Conservation (phyloP, 495 filamentous ascomycete species). For the Barbatosphaeria neglecta region DNA sequence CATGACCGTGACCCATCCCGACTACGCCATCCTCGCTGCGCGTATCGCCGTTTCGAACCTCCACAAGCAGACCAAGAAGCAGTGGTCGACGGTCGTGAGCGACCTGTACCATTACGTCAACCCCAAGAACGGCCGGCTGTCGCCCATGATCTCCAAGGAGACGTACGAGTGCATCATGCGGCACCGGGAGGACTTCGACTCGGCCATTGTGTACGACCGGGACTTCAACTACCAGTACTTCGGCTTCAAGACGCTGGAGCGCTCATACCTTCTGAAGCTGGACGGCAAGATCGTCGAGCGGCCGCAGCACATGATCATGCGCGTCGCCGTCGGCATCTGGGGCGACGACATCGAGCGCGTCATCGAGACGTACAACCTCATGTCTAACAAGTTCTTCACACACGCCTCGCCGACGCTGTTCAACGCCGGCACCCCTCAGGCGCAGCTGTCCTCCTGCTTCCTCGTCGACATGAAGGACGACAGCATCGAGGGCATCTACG, state of each 20-base stretch:
- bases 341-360: conserved; percentile 87
- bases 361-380: conserved; percentile 93
- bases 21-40: conserved; percentile 97
- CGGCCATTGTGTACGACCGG: conserved; percentile 95
- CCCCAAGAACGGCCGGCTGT: conserved; percentile 72
- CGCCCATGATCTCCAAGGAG: conserved; percentile 86
- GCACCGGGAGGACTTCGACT: conserved; percentile 92
- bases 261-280: conserved; percentile 88
- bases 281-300: conserved; percentile 90
- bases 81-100: conserved; percentile 85
- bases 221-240: conserved; percentile 99
- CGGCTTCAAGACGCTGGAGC: conserved; percentile 97
- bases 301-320: conserved; percentile 99
- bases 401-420: conserved; percentile 96
- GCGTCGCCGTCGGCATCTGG: conserved; percentile 93
- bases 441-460: conserved; percentile 95
- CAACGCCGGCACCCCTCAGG: conserved; percentile 88
- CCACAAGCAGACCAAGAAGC: conserved; percentile 99
- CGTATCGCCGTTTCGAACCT: conserved; percentile 98
- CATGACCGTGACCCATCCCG: conserved; percentile 98
- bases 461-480: conserved; percentile 97
- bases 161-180: conserved; percentile 88
- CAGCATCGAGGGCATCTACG: conserved; percentile 98
- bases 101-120: conserved; percentile 96
- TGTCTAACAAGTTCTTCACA: conserved; percentile 96